Conservation (phyloP, 768 basidiomycete species). For the Tylopilus plumbeoviolaceoides region DNA sequence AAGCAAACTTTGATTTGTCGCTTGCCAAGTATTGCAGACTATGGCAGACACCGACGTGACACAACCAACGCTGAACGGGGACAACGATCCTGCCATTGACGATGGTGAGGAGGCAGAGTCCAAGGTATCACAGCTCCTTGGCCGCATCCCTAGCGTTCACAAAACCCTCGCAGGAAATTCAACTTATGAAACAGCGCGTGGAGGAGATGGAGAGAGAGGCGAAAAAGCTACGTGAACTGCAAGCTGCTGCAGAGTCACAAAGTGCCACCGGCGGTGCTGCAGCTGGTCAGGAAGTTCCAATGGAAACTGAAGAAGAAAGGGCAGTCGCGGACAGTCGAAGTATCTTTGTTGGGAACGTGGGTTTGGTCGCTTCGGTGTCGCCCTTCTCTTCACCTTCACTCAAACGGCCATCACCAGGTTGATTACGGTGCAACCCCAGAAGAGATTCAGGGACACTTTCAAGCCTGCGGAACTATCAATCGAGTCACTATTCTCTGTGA, state of each 20-base stretch:
- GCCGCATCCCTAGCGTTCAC: slow-evolving; percentile 10
- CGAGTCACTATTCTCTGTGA: slow-evolving; percentile 98
- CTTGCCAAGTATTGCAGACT: slow-evolving; percentile 10
- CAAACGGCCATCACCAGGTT: slow-evolving; percentile 53
- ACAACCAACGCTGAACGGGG: slow-evolving; percentile 35
- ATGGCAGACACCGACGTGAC: slow-evolving; percentile 49
- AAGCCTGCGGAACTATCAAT: slow-evolving; percentile 97
- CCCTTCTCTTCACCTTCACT: slow-evolving; percentile 8
- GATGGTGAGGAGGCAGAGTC: slow-evolving; percentile 64
- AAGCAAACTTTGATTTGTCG: slow-evolving; percentile 22
- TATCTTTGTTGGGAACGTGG: slow-evolving; percentile 93
- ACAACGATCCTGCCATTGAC: slow-evolving; percentile 36
- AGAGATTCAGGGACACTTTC: slow-evolving; percentile 96
- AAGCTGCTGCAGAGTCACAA: slow-evolving; percentile 69
- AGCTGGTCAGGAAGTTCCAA: slow-evolving; percentile 45
- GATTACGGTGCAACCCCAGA: slow-evolving; percentile 97
- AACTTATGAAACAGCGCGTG: slow-evolving; percentile 87
- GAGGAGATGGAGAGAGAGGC: slow-evolving; percentile 94
- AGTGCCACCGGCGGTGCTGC: slow-evolving; percentile 41
- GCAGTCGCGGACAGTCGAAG: slow-evolving; percentile 78
- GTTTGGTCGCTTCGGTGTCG: slow-evolving; percentile 29
- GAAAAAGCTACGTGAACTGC: slow-evolving; percentile 80
- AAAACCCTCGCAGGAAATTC: slow-evolving; percentile 61
- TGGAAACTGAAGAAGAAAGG: slow-evolving; percentile 85
- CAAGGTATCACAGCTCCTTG: slow-evolving; percentile 37